Base-by-base conservation (phyloP, 441 rosid species). In the Pelargonium cotyledonis region DNA sequence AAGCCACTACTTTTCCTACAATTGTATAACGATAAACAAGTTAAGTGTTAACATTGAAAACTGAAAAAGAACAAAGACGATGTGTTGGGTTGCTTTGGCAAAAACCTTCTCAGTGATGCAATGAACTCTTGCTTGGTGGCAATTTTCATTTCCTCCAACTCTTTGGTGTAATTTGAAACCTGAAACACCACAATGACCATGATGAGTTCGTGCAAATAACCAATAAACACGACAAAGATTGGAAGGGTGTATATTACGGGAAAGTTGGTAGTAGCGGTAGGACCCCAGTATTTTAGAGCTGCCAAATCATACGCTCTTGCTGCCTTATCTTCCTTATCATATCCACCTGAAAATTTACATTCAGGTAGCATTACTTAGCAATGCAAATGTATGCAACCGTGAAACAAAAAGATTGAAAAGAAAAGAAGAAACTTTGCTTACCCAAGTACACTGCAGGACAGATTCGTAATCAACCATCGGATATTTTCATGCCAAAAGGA, bases 211-310 rank as follows among this genome's bases (percentile, higher is more conserved):
- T 21, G 1, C 23, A 46, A 26, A 23, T 16, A 29, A 47, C 21
- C 6, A 44, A 14, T 35, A 21, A 46, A 11, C 41, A 29, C 23
- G 57, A n/a, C 47, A 63, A 15, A 8, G 0, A 15, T 14, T 14
- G 15, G n/a, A 49, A 49, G 23, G 23, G n/a, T 14, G 2, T 14
- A 49, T 12, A 70, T 73, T 76, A 88, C 99, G 61, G 95, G 92
- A 74, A 91, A 95, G 72, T 95, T 95, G 4, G 92, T 95, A 6
- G 96, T 87, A 0, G 99, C 89, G 60, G 89, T 83, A 58, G 96
- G 91, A 81, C 99, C 99, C 97, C 99, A 94, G 75, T 89, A 94
- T 82, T 94, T 94, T 64, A 94, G 95, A 77, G 96, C 97, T 21
- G 99, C 97, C 51, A 94, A 91, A 77, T 95, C 99, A 38, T 95